These are phyloP conservation scores for Claviceps lovelessii DNA, from an alignment of 2,329 filamentous ascomycete genomes.

Conservation along the genomic window DNA sequence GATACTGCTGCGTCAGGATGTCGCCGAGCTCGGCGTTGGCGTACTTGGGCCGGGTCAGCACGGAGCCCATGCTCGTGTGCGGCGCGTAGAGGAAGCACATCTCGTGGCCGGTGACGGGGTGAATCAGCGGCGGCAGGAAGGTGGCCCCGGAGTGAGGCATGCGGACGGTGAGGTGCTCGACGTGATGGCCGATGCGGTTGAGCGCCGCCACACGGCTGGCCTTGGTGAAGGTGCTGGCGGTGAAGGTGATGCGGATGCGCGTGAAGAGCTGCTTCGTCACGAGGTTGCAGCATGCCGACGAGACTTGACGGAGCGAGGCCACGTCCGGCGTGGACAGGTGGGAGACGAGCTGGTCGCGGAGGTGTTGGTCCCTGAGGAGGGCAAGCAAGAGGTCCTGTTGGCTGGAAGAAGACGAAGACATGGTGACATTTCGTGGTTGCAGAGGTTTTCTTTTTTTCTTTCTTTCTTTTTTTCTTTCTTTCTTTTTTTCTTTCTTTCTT, in stretches of 20 bases:
- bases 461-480: not conserved
- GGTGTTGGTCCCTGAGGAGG: conserved; percentile 32
- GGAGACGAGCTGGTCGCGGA: conserved; percentile 30
- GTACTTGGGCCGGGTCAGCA: conserved; percentile 58
- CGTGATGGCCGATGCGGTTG: conserved; percentile 60
- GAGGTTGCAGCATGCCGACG: conserved; percentile 55
- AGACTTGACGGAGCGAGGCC: conserved; percentile 49
- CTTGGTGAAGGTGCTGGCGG: conserved; percentile 60
- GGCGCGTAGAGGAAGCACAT: conserved; percentile 71
- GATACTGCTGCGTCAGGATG: conserved; percentile 73
- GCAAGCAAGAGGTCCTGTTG: conserved; percentile 35
- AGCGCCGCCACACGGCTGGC: conserved; percentile 60
- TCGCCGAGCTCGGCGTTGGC: conserved; percentile 66
- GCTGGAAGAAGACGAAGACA: conserved; percentile 25
- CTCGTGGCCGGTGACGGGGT: conserved; percentile 63
- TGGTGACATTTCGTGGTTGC: conserved; percentile 31
- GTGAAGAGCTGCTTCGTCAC: conserved; percentile 57
- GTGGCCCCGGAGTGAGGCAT: conserved; percentile 65
- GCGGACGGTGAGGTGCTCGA: conserved; percentile 64
- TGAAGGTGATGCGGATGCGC: conserved; percentile 55
- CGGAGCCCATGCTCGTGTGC: conserved; percentile 49
- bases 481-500: not conserved
- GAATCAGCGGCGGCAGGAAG: conserved; percentile 71
- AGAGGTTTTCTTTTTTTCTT: not conserved
- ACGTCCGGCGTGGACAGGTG: conserved; percentile 36